Base-by-base conservation (phyloP, 768 basidiomycete species). In the Epithele typhae region DNA sequence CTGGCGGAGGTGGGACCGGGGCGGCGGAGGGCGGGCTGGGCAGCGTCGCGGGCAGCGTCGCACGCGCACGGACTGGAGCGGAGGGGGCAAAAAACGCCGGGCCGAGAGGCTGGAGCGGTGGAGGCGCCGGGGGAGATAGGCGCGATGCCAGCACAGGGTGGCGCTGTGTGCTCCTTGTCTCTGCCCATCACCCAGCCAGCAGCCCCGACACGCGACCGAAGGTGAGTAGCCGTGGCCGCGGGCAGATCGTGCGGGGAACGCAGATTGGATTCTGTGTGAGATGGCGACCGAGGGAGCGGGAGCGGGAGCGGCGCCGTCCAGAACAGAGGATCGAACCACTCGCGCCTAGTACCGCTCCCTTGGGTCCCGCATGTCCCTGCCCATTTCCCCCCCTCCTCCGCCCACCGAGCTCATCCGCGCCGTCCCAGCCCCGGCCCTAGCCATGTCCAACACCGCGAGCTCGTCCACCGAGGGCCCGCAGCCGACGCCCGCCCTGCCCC, bases 291-390 rank as follows among this genome's bases (percentile, higher is more conserved):
- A 50, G 30, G 44, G 53, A 54, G 35, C 43, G 49, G 49, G 37
- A 36, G 36, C 36, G 30, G 48, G 43, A n/a, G n/a, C n/a, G n/a
- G n/a, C n/a, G n/a, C n/a, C n/a, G n/a, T 41, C 51, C 51, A 48
- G 42, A 46, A 49, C 45, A 49, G 37, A 39, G 54, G 51, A 57
- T 46, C 50, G 27, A 19, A 45, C 44, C 48, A 34, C 25, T 45
- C 51, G 51, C 43, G 18, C 42, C 44, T 46, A 35, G 51, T 61
- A 61, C 60, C 60, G 40, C 40, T 61, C 52, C 42, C 48, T 61
- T 48, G 60, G 60, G 36, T 45, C 64, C 64, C 59, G 50, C 54
- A 49, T 55, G 38, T 59, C 54, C 59, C 54, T 55, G 47, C 58
- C 37, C 54, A 54, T 58, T 46, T 55, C 64, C 45, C 62, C 64